phyloP scores from a whole-genome alignment of 495 filamentous ascomycete species.

The Eremomyces bilateralis region DNA sequence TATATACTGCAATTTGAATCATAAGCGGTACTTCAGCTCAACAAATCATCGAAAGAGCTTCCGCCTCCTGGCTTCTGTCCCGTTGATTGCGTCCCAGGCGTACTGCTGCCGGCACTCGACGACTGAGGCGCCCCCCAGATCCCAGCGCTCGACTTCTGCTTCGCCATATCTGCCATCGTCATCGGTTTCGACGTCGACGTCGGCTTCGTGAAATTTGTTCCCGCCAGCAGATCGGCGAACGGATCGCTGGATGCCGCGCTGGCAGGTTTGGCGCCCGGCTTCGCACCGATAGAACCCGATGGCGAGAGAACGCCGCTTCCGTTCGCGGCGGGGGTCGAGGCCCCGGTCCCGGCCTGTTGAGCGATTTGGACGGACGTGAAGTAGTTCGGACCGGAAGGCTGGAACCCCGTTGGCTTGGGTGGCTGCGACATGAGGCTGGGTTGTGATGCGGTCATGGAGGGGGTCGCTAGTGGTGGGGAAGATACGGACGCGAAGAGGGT shows the following conservation, averaged over 20 bases:
- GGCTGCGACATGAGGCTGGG: slow-evolving; percentile 19
- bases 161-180: slow-evolving; percentile 75
- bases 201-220: slow-evolving; percentile 45
- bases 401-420: slow-evolving; percentile 44
- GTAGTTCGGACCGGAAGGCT: slow-evolving; percentile 73
- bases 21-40: slow-evolving; percentile 11
- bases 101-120: slow-evolving; percentile 22
- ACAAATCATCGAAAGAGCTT: slow-evolving; percentile 12
- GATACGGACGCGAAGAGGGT: slow-evolving; percentile 68
- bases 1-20: too few relatives aligned
- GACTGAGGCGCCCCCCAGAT: slow-evolving; percentile 58
- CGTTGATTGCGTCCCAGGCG: slow-evolving; percentile 5
- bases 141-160: slow-evolving; percentile 82
- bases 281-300: slow-evolving; percentile 15
- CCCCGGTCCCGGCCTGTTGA: slow-evolving; percentile 17
- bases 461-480: slow-evolving; percentile 33
- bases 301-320: slow-evolving; percentile 12
- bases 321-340: slow-evolving; percentile 17
- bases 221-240: slow-evolving; percentile 69
- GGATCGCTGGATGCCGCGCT: slow-evolving; percentile 52
- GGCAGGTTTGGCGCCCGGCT: slow-evolving; percentile 24
- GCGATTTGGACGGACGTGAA: slow-evolving; percentile 53
- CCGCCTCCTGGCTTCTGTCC: slow-evolving; percentile 16
- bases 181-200: slow-evolving; percentile 32
- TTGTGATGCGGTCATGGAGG: slow-evolving; percentile 19